Evolutionary conservation across 352 stramenopile genomes (phyloP).

Genomic region (Globisporangium barbulae): DNA sequence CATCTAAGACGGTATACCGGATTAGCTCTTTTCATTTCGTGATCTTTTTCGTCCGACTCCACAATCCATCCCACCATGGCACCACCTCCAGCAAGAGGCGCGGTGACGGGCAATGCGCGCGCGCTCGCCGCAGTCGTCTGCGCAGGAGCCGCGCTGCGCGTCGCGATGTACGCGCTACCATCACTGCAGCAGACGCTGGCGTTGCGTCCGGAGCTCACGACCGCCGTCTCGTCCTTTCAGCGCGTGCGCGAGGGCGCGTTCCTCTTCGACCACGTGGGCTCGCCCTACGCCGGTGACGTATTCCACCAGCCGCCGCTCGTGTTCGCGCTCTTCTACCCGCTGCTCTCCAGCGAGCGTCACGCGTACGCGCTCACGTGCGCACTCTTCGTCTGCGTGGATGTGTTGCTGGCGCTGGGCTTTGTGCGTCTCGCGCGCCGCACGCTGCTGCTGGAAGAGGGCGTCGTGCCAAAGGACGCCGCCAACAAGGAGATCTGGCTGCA

Average conservation of each 20-base stretch:
- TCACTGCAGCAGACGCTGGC: conserved; percentile 37
- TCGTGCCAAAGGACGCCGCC: conserved; percentile 25
- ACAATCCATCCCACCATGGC: background rate
- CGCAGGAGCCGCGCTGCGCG: conserved; percentile 36
- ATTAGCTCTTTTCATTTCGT: background rate
- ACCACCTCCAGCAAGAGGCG: background rate
- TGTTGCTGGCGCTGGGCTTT: conserved; percentile 55
- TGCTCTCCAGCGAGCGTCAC: conserved; percentile 3
- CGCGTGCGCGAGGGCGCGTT: conserved; percentile 61
- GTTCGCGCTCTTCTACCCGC: conserved; percentile 60
- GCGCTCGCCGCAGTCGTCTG: conserved; percentile 23
- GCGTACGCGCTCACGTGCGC: conserved; percentile 30
- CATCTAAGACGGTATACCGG: background rate
- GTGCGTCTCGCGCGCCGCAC: conserved; percentile 44
- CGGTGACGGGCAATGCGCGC: conserved; percentile 3
- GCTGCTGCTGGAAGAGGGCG: conserved; percentile 48
- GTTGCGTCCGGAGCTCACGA: conserved; percentile 62
- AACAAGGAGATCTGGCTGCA: conserved; percentile 69
- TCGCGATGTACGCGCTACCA: conserved; percentile 32
- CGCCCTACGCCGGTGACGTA: conserved; percentile 72
- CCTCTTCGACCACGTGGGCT: conserved; percentile 40
- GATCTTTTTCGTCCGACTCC: background rate
- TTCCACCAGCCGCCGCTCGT: conserved; percentile 83
- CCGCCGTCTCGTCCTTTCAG: conserved; percentile 53
- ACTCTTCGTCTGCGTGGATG: conserved; percentile 53